Evolutionary conservation across 2,329 filamentous ascomycete genomes (phyloP), one percentile per base, ranked within the genome.

Genomic region (Fusarium protoensiforme): DNA sequence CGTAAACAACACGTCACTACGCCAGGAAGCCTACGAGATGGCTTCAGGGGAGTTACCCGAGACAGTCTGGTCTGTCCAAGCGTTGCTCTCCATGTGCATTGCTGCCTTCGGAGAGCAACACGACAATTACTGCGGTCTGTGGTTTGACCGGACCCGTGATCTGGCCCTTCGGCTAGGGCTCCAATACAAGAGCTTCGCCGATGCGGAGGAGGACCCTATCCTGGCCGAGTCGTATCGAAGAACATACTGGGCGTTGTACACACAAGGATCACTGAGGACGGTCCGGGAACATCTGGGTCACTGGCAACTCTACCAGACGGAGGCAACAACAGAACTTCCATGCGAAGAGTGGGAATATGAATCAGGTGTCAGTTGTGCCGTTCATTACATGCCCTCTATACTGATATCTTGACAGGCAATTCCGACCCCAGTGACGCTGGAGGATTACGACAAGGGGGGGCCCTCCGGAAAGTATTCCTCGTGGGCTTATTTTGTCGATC

Each of bases 261-360:
- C 70, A 7, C 72, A 78, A n/a, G 73, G 71, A 2, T 70, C 71
- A 16, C 29, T 78, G 31, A 62, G 75, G 11, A 64, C 35, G 22
- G 68, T 77, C 11, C 70, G 69, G 38, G 65, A 71, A 22, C 57
- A 67, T 24, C 29, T 62, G 3, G 43, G 54, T 7, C 51, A 67
- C 36, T 70, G 69, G 51, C 65, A 61, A 7, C 62, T 74, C 29
- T 71, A 61, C 57, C 48, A 46, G 7, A 59, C 51, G 3, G 20
- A 36, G 2, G 51, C 63, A 7, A 71, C 65, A n/a, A 64, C 68
- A 22, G 75, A 76, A 11, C 64, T 78, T 31, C 76, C 76, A n/a
- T 78, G 75, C 18, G 73, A 76, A 31, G 76, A 78, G 51, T 72
- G 66, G 73, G 71, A 77, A 13, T 78, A 78, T 53, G 65, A 76